Conservation (phyloP, 2,329 filamentous ascomycete species). For the Aspergillus transmontanensis region DNA sequence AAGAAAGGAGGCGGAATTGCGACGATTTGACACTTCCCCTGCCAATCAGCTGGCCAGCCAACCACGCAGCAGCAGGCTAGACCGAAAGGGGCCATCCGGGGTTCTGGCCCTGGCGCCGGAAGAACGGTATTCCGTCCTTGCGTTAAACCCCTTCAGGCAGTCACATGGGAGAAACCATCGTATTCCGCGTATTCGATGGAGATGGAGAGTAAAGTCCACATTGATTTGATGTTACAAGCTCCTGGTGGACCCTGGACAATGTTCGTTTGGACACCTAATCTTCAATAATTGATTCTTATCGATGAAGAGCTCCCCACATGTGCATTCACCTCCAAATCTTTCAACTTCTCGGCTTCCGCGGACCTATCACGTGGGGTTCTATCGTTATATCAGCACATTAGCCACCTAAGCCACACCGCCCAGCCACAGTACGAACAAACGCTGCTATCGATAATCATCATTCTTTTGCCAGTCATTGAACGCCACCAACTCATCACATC, state of each 20-base stretch:
- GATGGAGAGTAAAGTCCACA: background rate
- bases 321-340: background rate
- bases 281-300: conserved; percentile 3
- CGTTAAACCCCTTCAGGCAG: background rate
- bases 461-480: conserved; percentile 1
- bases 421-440: conserved; percentile 11
- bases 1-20: conserved; percentile 27
- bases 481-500: background rate
- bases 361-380: background rate
- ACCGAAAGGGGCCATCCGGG: conserved; percentile 15
- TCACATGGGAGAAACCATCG: background rate
- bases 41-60: conserved; percentile 23
- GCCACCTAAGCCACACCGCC: conserved; percentile 8
- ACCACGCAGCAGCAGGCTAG: conserved; percentile 9
- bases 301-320: background rate
- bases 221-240: background rate
- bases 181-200: conserved; percentile 3
- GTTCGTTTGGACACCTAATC: background rate
- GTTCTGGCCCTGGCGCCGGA: conserved; percentile 11
- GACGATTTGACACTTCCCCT: conserved; percentile 18
- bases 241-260: conserved; percentile 6
- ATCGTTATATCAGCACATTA: conserved; percentile 4
- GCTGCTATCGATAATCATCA: conserved; percentile 17
- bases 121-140: background rate
- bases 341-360: background rate